Conservation (phyloP, 495 filamentous ascomycete genomes). For the Pseudoneurospora amorphoporcata region DNA sequence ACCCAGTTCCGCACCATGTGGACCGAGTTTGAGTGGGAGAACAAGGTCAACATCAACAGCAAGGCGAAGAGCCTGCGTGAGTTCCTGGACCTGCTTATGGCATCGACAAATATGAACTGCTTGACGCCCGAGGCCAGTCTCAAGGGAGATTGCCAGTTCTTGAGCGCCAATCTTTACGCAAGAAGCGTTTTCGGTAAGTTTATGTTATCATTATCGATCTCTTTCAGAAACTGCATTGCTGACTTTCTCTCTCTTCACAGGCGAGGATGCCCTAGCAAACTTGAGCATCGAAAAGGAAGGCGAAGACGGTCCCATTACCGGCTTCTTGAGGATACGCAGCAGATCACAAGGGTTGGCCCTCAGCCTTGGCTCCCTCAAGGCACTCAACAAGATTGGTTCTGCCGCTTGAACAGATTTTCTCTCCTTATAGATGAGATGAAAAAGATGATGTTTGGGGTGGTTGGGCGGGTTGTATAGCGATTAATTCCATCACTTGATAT, state of each 20-base stretch:
- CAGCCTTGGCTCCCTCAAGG: slow-evolving; percentile 90
- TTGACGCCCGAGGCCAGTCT: slow-evolving; percentile 92
- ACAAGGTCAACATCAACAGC: slow-evolving; percentile 99
- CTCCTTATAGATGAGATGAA: not conserved
- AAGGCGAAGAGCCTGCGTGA: slow-evolving; percentile 89
- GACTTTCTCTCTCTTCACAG: slow-evolving; percentile 33
- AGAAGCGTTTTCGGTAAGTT: slow-evolving; percentile 95
- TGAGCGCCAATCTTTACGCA: slow-evolving; percentile 95
- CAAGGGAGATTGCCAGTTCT: slow-evolving; percentile 95
- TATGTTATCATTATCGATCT: not conserved
- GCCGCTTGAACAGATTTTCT: slow-evolving; percentile 22
- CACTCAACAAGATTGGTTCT: slow-evolving; percentile 71
- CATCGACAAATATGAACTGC: slow-evolving; percentile 97
- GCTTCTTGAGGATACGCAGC: slow-evolving; percentile 98
- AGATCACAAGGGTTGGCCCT: slow-evolving; percentile 92
- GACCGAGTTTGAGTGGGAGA: slow-evolving; percentile 99
- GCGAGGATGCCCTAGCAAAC: slow-evolving; percentile 97
- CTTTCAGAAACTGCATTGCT: slow-evolving; percentile 5
- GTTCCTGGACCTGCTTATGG: slow-evolving; percentile 92
- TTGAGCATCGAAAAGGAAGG: slow-evolving; percentile 97
- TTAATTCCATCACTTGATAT: not conserved
- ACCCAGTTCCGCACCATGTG: slow-evolving; percentile 99
- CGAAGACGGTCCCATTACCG: slow-evolving; percentile 89
- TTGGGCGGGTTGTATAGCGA: not conserved
- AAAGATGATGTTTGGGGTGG: not conserved